A percentile compares a stretch with the other conserved stretches of the same genome.
These are phyloP conservation scores for Xylariaceae sp. DNA, from an alignment of 2,329 filamentous ascomycete genomes.

Conservation along the genomic window DNA sequence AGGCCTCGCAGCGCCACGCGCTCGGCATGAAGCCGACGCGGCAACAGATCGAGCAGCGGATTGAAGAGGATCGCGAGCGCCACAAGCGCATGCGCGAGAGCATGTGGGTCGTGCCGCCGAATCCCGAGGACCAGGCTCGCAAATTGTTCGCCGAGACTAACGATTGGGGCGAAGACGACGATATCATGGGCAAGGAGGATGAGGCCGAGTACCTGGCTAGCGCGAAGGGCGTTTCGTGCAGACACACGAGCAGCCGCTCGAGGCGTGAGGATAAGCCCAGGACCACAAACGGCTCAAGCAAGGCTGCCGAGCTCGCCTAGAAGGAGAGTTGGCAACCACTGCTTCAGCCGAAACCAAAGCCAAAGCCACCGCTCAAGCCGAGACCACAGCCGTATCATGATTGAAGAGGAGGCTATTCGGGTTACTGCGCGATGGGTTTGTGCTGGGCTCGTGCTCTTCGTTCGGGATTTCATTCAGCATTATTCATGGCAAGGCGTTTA, in stretches of 20 bases:
- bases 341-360: neutral
- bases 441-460: no score
- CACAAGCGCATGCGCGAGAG: conserved; percentile 89
- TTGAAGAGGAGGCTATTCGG: no score
- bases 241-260: conserved; percentile 6
- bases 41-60: conserved; percentile 86
- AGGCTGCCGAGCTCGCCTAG: conserved; percentile 14
- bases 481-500: conserved; percentile 16
- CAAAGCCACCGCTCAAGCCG: neutral
- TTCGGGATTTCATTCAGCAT: neutral
- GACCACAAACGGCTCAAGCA: conserved; percentile 11
- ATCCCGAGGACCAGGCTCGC: conserved; percentile 65
- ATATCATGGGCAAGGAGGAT: conserved; percentile 71
- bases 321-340: conserved; percentile 5
- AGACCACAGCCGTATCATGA: no score
- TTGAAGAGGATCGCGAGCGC: conserved; percentile 92
- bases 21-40: conserved; percentile 57
- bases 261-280: neutral
- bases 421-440: no score
- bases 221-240: conserved; percentile 5
- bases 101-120: conserved; percentile 79
- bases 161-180: conserved; percentile 83
- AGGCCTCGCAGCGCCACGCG: conserved; percentile 27
- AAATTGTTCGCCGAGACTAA: conserved; percentile 84
- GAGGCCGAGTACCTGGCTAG: conserved; percentile 37